Evolutionary conservation across 306 rosid species (phyloP), one percentile per base, ranked within the genome.

Genomic region (Fagus sylvatica): DNA sequence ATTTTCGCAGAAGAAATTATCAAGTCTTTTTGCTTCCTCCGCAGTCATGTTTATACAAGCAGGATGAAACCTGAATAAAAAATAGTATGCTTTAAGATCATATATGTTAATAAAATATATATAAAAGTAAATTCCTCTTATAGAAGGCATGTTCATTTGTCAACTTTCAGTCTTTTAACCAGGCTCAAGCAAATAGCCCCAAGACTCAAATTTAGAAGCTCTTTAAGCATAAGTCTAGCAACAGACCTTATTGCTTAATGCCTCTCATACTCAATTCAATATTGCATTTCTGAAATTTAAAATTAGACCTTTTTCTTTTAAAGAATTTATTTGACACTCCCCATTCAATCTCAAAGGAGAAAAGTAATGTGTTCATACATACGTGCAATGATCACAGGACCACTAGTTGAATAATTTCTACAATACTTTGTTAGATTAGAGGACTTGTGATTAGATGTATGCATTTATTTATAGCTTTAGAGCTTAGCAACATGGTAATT

Each of bases 61-160:
- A 86, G 99, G 99, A 83, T 96, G 99, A 83, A 96, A 96, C 99
- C 99, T 96, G 92, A 82, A 95, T 84, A 81, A 90, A 84, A 71
- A 85, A 80, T 61, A 81, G 73, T 72, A 80, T 78, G 89, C 71
- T n/a, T 80, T 75, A 87, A 85, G 69, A 84, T 60, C 69, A 71
- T 76, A 83, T 81, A 60, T 57, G 51, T 46, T 46, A 3, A 4
- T 2, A 15, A 37, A 6, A 37, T 37, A 37, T 46, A 37, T 15
- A 7, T 7, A 36, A 62, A 62, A 12, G 42, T 34, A 62, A 34
- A 12, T n/a, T 34, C 37, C 69, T 6, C 19, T 57, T 28, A 10
- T 32, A 22, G 12, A 12, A 32, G 40, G 67, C 37, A 60, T 6
- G 67, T 4, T 39, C 30, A 60, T 60, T 57, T 32, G 17, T 10